Base-by-base conservation (phyloP, 192 early-diverging fungal genomes). In the Funneliformis geosporum region DNA sequence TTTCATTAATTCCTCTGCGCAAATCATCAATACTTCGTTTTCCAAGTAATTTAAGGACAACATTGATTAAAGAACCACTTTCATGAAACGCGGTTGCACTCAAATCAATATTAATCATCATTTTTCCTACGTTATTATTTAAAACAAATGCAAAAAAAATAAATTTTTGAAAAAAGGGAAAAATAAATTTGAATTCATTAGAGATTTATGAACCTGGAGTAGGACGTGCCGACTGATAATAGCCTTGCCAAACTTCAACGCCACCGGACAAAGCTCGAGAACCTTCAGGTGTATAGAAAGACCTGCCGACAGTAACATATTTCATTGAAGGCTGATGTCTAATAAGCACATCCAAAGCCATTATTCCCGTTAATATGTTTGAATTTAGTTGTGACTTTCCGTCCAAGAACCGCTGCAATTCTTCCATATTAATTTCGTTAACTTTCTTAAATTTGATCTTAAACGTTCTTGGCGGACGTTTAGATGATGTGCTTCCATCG, bases 181-280 rank as follows among this genome's bases (percentile, higher is more conserved):
- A 55, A n/a, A n/a, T n/a, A n/a, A n/a, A n/a, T n/a, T n/a, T n/a
- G n/a, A n/a, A n/a, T n/a, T n/a, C 47, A 18, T 55, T 9, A 5
- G 18, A 55, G 47, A 55, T 18, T 55, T 55, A n/a, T n/a, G n/a
- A n/a, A 55, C 47, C 47, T 55, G 47, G 47, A 0, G 47, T 55
- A 0, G 47, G 95, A 10, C 94, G 88, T 43, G 96, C 89, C 42
- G 93, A 94, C 70, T 97, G 95, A 78, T 96, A 96, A 81, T 94
- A 96, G 18, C 97, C 97, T 81, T 92, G 92, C 96, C 96, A 97
- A 7, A 96, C 90, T 87, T 97, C 94, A 27, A 92, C 88, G 18
- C 96, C 95, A 66, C 95, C 93, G 6, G 81, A 84, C 0, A 90
- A 87, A 42, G 73, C 69, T 50, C 61, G 68, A 2, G 83, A 80